Percentiles rank a stretch among this genome's conserved stretches.
phyloP scores from a whole-genome alignment of 208 protist species.

The Blastocrithidia nonstop region DNA sequence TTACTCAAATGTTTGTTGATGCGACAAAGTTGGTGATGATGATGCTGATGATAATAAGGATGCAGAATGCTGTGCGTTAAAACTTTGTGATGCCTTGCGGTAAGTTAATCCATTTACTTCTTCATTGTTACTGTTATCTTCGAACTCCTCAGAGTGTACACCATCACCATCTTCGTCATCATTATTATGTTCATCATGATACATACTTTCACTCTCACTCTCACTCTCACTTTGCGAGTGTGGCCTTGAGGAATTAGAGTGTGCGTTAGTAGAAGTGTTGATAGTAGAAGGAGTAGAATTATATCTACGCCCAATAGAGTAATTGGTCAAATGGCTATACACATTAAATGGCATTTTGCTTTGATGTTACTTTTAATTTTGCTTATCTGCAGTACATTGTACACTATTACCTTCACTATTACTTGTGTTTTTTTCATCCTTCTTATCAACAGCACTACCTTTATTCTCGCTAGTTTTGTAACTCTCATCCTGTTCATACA shows the following conservation, averaged over 20 bases:
- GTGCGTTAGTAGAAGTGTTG: not conserved
- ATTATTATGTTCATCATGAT: not conserved
- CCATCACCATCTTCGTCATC: not conserved
- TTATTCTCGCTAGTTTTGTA: not conserved
- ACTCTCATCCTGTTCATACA: slow-evolving; percentile 28
- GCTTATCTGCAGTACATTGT: slow-evolving; percentile 3
- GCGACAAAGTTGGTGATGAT: too few species aligned
- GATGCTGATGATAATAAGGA: too few species aligned
- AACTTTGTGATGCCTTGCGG: too few species aligned
- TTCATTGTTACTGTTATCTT: slow-evolving; percentile 4
- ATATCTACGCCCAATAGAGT: slow-evolving; percentile 65
- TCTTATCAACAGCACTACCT: not conserved
- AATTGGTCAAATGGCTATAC: slow-evolving; percentile 88
- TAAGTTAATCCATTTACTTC: not conserved
- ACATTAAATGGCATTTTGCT: too few species aligned
- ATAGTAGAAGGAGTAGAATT: not conserved
- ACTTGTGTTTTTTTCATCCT: not conserved
- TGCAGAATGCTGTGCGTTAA: too few species aligned
- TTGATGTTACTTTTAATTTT: too few species aligned
- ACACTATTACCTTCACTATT: not conserved
- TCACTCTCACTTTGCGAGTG: too few species aligned
- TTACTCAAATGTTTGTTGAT: not conserved
- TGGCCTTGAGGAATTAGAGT: too few species aligned
- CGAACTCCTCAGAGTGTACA: not conserved
- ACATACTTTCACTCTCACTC: not conserved